Conservation (phyloP, 2,329 filamentous ascomycete genomes). For the Chaetomiaceae sp. region DNA sequence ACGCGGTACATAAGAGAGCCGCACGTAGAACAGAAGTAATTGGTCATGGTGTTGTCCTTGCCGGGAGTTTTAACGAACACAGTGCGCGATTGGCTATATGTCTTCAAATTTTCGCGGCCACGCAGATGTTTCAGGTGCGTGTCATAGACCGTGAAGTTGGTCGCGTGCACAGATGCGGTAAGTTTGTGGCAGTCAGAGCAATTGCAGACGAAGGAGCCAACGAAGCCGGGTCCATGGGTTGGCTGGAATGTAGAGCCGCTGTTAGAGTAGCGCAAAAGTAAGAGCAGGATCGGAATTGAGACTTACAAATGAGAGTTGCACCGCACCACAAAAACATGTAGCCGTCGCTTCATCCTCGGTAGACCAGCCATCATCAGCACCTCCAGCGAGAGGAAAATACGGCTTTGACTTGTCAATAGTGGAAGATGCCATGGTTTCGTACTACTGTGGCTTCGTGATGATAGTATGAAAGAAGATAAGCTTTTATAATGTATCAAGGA, state of each 20-base stretch:
- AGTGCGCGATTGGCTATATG: no score
- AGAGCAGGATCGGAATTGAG: no score
- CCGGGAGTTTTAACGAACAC: no score
- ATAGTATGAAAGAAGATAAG: no score
- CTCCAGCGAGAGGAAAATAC: not conserved
- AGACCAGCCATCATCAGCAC: not conserved
- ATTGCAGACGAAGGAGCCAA: not conserved
- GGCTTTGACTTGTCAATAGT: no score
- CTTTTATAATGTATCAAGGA: no score
- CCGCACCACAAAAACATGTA: not conserved
- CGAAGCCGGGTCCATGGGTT: not conserved
- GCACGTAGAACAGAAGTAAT: not conserved
- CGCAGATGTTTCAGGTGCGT: not conserved
- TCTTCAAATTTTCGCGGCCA: not conserved
- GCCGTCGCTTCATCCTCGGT: not conserved
- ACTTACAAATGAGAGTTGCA: not conserved
- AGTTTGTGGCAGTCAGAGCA: slow-evolving; percentile 1
- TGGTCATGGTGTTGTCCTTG: not conserved
- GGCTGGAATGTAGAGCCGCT: no score
- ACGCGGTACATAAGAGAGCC: slow-evolving; percentile 2
- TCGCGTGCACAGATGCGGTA: not conserved
- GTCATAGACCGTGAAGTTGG: not conserved
- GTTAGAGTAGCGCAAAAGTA: no score
- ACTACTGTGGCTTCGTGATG: no score
- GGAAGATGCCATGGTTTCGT: no score